phyloP scores from a whole-genome alignment of 441 rosid species.

The Croton setiger region DNA sequence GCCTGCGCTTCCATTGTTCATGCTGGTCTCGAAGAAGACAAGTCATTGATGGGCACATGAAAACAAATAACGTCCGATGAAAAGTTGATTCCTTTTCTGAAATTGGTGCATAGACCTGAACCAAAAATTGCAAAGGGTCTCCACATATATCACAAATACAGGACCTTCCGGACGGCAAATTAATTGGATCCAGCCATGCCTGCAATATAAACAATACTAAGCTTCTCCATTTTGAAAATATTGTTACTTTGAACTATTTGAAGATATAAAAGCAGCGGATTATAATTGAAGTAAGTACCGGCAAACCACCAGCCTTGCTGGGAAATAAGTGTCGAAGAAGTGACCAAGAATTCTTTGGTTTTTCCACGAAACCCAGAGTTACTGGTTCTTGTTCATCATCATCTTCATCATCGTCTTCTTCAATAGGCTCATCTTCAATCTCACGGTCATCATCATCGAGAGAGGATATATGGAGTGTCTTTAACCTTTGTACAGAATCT shows the following conservation, averaged over 20 bases:
- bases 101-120: slow-evolving; percentile 84
- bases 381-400: slow-evolving; percentile 58
- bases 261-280: neutral
- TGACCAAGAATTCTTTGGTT: slow-evolving; percentile 53
- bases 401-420: slow-evolving; percentile 49
- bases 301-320: slow-evolving; percentile 78
- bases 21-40: slow-evolving; percentile 90
- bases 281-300: slow-evolving; percentile 37
- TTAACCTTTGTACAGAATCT: slow-evolving; percentile 42
- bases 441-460: slow-evolving; percentile 44
- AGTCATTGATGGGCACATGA: slow-evolving; percentile 77
- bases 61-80: slow-evolving; percentile 72
- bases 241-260: neutral
- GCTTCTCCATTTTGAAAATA: neutral
- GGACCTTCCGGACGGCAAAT: slow-evolving; percentile 65
- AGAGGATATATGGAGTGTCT: slow-evolving; percentile 46
- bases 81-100: slow-evolving; percentile 61
- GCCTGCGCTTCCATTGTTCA: slow-evolving; percentile 75
- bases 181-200: slow-evolving; percentile 91
- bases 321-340: slow-evolving; percentile 73
- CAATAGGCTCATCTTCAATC: slow-evolving; percentile 23
- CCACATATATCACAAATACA: slow-evolving; percentile 68
- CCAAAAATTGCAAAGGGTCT: slow-evolving; percentile 69
- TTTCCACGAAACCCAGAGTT: slow-evolving; percentile 62
- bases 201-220: slow-evolving; percentile 13